Evolutionary conservation across 1,139 yeast genomes (phyloP), one percentile per base, ranked within the genome.

Genomic region (Pichia sp.): DNA sequence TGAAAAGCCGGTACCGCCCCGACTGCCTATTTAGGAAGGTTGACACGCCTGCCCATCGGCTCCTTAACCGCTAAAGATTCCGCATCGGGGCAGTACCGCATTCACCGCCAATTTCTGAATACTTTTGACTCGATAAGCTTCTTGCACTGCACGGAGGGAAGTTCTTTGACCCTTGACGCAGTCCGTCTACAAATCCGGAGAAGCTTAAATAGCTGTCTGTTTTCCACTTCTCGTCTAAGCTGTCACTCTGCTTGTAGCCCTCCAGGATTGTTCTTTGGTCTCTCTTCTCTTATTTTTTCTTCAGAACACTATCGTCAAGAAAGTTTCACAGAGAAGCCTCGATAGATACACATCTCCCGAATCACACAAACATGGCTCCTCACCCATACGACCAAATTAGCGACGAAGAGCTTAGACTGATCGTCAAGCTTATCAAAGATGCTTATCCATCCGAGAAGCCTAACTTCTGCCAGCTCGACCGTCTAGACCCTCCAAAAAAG

Each of bases 401-500:
- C 52, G 87, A 82, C 59, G 77, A 71, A 54, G 96, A 88, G 74
- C 73, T 87, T 65, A 76, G 79, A 67, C 71, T 76, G 60, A 84
- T 92, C 45, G 72, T 88, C 51, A 81, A 81, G 70, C 76, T 84
- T 57, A 73, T 85, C 70, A 84, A 84, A 70, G 85, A 81, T 66
- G 71, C 82, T 55, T 73, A 80, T 60, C 66, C 67, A 30, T 59
- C 59, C 41, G 68, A 64, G 19, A 69, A 70, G 54, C 71, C 87
- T 50, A 92, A 85, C 71, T 85, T 88, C 72, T 81, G 84, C 63
- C 88, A 82, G 67, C 75, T 87, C 55, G 93, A 87, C 66, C 79
- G 83, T 65, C 70, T 82, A 55, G 96, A 89, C 67, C 96, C 96
- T 40, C 95, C 96, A 59, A 89, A 89, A 78, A 75, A 80, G 64